Conservation (phyloP, 1,284 basidiomycete genomes). For the Schizophyllum commune region DNA sequence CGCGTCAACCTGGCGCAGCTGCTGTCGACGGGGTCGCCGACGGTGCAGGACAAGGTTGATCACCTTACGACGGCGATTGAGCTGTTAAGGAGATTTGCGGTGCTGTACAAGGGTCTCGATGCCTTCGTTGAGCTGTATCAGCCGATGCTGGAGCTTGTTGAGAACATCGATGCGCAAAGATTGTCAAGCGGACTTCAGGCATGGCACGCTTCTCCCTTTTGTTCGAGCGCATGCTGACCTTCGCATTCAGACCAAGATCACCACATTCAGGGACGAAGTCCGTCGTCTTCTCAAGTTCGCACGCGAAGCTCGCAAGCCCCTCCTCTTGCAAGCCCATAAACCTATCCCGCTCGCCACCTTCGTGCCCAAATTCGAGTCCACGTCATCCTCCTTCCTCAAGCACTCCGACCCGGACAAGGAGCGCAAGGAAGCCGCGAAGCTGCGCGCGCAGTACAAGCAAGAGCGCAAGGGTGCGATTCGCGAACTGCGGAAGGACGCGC, state of each 20-base stretch:
- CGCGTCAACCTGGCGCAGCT: constrained; percentile 32
- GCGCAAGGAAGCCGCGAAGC: constrained; percentile 80
- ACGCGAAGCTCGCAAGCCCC: constrained; percentile 64
- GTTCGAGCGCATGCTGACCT: constrained; percentile 5
- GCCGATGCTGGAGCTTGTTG: constrained; percentile 58
- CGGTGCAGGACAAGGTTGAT: constrained; percentile 62
- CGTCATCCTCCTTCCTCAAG: constrained; percentile 75
- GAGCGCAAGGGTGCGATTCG: constrained; percentile 96
- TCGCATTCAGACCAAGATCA: constrained; percentile 33
- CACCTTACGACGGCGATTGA: constrained; percentile 55
- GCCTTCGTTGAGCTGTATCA: constrained; percentile 82
- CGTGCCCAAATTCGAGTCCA: constrained; percentile 89
- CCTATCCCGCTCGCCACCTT: constrained; percentile 93
- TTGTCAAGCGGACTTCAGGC: constrained; percentile 54
- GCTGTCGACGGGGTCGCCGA: constrained; percentile 21
- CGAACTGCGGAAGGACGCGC: constrained; percentile 92
- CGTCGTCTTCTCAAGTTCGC: constrained; percentile 69
- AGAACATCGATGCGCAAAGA: constrained; percentile 39
- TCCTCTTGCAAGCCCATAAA: constrained; percentile 90
- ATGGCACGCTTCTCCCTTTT: constrained; percentile 14
- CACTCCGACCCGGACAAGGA: constrained; percentile 90
- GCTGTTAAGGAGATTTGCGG: constrained; percentile 61
- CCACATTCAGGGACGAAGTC: constrained; percentile 37
- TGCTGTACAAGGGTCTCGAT: constrained; percentile 69
- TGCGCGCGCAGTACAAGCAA: constrained; percentile 89